Base-by-base conservation (phyloP, 371 early-diverging fungal species). In the Apophysomyces elegans region DNA sequence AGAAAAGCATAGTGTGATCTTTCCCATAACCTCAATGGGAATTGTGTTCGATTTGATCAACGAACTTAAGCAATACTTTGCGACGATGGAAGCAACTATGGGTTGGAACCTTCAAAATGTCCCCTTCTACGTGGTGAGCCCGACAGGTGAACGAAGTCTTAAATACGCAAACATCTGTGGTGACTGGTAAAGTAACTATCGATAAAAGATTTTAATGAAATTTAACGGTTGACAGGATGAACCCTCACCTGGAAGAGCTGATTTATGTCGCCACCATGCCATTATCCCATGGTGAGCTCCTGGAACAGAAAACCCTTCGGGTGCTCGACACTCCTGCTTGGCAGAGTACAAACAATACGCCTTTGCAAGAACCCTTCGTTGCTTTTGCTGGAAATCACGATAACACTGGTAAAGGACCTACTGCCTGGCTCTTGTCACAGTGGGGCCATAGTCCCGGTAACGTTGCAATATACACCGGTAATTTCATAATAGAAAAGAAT, bases 91-190 rank as follows among this genome's bases (percentile, higher is more conserved):
- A 2, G 69, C 88, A 39, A 69, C 74, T 39, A 66, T 80, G 46
- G 79, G 82, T 1, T 56, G 44, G 36, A 74, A 72, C 21, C 44
- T 63, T 43, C 71, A 75, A 21, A 71, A 86, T 18, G 80, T 86
- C 14, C 89, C 88, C 6, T 84, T 92, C 35, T 89, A 92, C 61
- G 80, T 93, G 59, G 80, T 90, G 3, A 91, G 91, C 16, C 91
- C 93, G 0, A 82, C 93, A 8, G 94, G 93, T 1, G 88, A 92
- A 38, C 83, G 82, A 36, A 89, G 94, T 9, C 74, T 94, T 11
- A 88, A 93, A 69, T 91, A 91, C 67, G 91, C 94, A 11, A 93
- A 91, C 70, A 94, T 95, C 66, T 85, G 91, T 66, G 93, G 92
- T 37, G 95, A 95, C 85, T 95, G 95, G 95, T 88, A 80, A 58